Base-by-base conservation (phyloP, 441 rosid genomes). In the Mallotus repandus region DNA sequence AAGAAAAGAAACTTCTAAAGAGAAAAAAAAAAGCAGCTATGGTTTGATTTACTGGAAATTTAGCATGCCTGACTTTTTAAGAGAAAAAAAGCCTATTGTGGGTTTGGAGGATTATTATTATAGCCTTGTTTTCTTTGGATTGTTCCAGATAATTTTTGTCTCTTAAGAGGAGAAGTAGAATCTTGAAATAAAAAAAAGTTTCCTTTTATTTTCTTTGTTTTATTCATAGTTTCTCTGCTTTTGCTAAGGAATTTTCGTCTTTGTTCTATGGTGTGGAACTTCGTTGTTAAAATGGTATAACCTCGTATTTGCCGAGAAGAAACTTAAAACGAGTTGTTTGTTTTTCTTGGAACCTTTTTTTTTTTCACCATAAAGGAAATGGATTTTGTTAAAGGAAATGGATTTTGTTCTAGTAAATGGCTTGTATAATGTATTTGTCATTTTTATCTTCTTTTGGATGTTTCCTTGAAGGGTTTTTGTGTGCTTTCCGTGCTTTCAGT, bases 141-240 rank as follows among this genome's bases (percentile, higher is more conserved):
- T 67, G 14, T 58, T 59, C 41, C 43, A 38, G 41, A 6, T 38
- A 6, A 38, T 38, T 4, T 38, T 38, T 18, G 35, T 66, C 63
- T 46, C 21, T 71, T 53, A 66, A 18, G 29, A 70, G 49, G 43
- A 68, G 22, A 60, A 35, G n/a, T 10, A 19, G 45, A 52, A 53
- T 22, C 46, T 50, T 22, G 48, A 45, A 52, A 29, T 9, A 8
- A 15, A 56, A 46, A 11, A 4, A 29, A 29, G 49, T 12, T 18
- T 22, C 11, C 8, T 72, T 22, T n/a, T 18, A 29, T 29, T 54
- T 54, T 32, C n/a, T 52, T 54, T 18, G 19, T 18, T 29, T 54
- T 16, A 18, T 18, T 9, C 19, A 0, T 35, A 16, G 1, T n/a
- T 59, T 5, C 29, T 60, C 59, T 41, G 9, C 16, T 18, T 13